phyloP scores from a whole-genome alignment of 2,329 filamentous ascomycete genomes.

The Podosphaera aphanis region DNA sequence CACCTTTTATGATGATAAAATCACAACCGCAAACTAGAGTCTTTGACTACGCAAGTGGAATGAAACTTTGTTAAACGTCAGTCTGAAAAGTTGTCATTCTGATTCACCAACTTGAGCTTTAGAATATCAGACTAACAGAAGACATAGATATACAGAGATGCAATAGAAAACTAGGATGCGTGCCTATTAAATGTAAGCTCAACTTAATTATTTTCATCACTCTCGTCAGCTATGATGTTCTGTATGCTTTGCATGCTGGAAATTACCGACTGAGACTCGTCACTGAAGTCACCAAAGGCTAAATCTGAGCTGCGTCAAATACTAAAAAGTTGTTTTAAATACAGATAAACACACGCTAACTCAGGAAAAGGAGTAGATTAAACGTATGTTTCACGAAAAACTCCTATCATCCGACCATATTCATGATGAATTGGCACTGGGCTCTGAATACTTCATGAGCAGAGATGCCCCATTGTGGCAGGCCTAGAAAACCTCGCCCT shows the following conservation, averaged over 20 bases:
- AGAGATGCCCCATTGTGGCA: conserved; percentile 81
- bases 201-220: no score
- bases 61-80: conserved; percentile 88
- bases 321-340: no score
- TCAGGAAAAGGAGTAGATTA: no score
- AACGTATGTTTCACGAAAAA: no score
- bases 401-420: no score
- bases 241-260: conserved; percentile 39
- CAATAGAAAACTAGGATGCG: no score
- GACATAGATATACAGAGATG: no score
- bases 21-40: conserved; percentile 88
- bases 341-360: no score
- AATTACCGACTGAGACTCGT: conserved; percentile 77
- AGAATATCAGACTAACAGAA: no score
- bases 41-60: conserved; percentile 60
- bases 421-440: conserved; percentile 89
- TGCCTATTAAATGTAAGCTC: no score
- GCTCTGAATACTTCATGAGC: conserved; percentile 71
- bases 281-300: conserved; percentile 69
- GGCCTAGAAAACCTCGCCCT: conserved; percentile 99
- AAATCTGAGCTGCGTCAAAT: conserved; percentile 59
- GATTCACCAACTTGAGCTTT: no score
- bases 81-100: conserved; percentile 44
- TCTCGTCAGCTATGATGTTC: conserved; percentile 14
- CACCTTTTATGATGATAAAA: conserved; percentile 45